Base-by-base conservation (phyloP, 306 rosid genomes). In the Acacia crassicarpa region DNA sequence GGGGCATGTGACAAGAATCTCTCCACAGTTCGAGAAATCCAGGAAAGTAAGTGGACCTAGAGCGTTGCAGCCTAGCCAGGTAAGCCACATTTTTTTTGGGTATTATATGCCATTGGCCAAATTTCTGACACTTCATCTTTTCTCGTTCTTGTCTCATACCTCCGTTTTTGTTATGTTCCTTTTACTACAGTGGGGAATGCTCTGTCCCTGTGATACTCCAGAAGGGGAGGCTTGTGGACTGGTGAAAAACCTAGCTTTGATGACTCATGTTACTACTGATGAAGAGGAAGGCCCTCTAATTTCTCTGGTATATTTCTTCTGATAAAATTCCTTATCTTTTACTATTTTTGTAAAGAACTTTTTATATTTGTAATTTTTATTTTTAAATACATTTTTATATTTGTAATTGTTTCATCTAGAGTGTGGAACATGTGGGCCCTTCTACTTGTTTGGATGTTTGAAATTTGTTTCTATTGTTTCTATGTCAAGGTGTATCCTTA, bases 21-120 rank as follows among this genome's bases (percentile, higher is more conserved):
- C 86, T 44, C 99, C 99, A 17, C 99, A 95, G 78, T 95, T 95
- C 85, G 98, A 95, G 93, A 95, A 95, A 90, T 93, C 99, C 45
- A 86, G 95, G 81, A 94, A 94, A 91, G 96, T 92, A 23, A 94
- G 97, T 81, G 98, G 97, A 76, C 98, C 98, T 41, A 83, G 98
- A 86, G 95, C 98, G 67, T 90, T 94, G 89, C 98, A 94, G 85
- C 98, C 98, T 81, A 94, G 98, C 83, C 98, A 94, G 96, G 98
- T 91, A 83, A 87, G 83, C 74, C 41, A n/a, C 76, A 72, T 46
- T 81, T 30, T 30, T 45, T 32, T 71, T 23, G 58, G 71, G 44
- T 33, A 44, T 74, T 80, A 48, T 68, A 22, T 61, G 46, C 46
- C 33, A 32, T 58, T 68, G 78, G 63, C 23, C 44, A 15, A 79